These are phyloP conservation scores for Syncephalastrum sp. DNA, from an alignment of 371 early-diverging fungal genomes.

Conservation along the genomic window DNA sequence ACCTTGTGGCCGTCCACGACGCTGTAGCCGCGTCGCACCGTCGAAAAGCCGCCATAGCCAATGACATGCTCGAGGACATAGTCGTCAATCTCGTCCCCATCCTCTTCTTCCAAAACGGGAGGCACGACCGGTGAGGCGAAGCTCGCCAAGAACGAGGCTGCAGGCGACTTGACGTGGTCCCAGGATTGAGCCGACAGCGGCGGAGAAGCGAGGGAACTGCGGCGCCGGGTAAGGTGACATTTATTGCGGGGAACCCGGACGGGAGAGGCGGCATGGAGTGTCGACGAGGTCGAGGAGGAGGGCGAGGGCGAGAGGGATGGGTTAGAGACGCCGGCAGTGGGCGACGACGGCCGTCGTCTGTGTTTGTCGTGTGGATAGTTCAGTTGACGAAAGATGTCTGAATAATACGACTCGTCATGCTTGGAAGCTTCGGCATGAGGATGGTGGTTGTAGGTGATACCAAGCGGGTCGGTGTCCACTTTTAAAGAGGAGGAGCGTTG, in stretches of 20 bases:
- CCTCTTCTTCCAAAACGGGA: slow-evolving; percentile 28
- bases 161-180: slow-evolving; percentile 54
- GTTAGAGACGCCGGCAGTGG: slow-evolving; percentile 1
- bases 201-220: slow-evolving; percentile 10
- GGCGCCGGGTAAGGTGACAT: slow-evolving; percentile 16
- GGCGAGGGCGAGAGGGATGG: slow-evolving; percentile 14
- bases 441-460: slow-evolving; percentile 19
- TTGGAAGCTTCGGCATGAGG: slow-evolving; percentile 7
- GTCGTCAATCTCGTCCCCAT: slow-evolving; percentile 69
- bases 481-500: background rate
- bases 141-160: slow-evolving; percentile 59
- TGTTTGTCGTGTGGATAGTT: slow-evolving; percentile 24
- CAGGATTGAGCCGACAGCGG: slow-evolving; percentile 43
- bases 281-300: slow-evolving; percentile 18
- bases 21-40: slow-evolving; percentile 59
- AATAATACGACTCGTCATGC: slow-evolving; percentile 12
- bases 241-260: slow-evolving; percentile 16
- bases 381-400: slow-evolving; percentile 23
- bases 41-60: slow-evolving; percentile 69
- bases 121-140: slow-evolving; percentile 40
- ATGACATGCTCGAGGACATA: slow-evolving; percentile 57
- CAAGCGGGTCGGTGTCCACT: slow-evolving; percentile 24
- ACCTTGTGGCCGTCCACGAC: slow-evolving; percentile 33
- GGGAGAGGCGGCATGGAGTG: slow-evolving; percentile 6
- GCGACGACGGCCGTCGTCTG: background rate